Evolutionary conservation across 768 basidiomycete genomes (phyloP), one percentile per base, ranked within the genome.

Genomic region (Boletus reticuloceps): DNA sequence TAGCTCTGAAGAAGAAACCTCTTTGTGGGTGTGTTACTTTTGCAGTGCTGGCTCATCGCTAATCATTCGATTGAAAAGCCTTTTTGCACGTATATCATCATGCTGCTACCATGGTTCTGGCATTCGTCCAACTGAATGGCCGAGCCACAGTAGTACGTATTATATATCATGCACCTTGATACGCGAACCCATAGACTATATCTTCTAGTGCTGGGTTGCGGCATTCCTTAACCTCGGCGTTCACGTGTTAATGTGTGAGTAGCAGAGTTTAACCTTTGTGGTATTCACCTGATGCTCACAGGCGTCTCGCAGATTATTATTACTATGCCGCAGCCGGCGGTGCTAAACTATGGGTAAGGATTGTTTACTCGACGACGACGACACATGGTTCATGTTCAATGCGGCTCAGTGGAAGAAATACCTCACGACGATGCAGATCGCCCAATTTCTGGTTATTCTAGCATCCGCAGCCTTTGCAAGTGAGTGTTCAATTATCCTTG

Each of bases 31-130:
- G 13, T 25, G 34, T 10, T 31, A 7, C 31, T 22, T 54, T 27
- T 16, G 19, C n/a, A 13, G n/a, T 20, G 34, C 20, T 51, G 40
- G 37, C 13, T 54, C 22, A 46, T 38, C 17, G n/a, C 56, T 44
- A n/a, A 59, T 52, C 34, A 1, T 39, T 38, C 17, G 17, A 29
- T 25, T 43, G 16, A 36, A 31, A 40, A 94, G 94, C 89, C 58
- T 98, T 98, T 77, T 77, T 98, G 60, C 95, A 98, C 74, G 94
- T 98, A 56, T 97, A 95, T 79, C 95, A 97, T 72, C 95, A 98
- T 75, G 90, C 95, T 48, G 95, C 94, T 9, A 97, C 95, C 47
- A 94, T 93, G 47, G 73, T 95, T 56, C 79, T 98, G 53, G 96
- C 94, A 75, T 97, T 85, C 70, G 89, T 91, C 50, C 94, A 98